Base-by-base conservation (phyloP, 2,329 filamentous ascomycete species). In the Colletotrichum neosansevieriae region DNA sequence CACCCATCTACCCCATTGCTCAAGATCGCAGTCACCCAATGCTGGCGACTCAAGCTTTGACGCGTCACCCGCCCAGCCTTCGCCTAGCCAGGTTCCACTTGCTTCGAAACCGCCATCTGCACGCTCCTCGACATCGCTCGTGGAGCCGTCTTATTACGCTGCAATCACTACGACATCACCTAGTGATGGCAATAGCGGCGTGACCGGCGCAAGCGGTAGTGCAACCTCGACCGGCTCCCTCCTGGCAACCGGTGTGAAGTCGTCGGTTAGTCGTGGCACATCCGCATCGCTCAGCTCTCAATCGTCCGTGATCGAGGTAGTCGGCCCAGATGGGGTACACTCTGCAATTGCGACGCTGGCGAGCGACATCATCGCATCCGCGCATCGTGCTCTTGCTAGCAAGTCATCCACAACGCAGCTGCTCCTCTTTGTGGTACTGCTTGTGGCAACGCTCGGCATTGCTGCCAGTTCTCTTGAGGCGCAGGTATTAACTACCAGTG, bases 381-480 rank as follows among this genome's bases (percentile, higher is more conserved):
- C 45, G 47, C 38, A 36, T 42, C 60, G 45, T 45, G 21, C 64
- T 24, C 45, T 19, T 38, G 19, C 51, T 17, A 10, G 32, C 13
- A 9, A 32, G 15, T 29, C n/a, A 29, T 54, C 45, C 53, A 53
- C 13, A 9, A 32, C 29, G 45, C 60, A 58, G 32, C 15, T 38
- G 13, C 51, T 67, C 6, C 10, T 53, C n/a, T 51, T n/a, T 19
- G 19, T 17, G n/a, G 45, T 17, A 40, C 38, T 68, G 12, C 24
- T 65, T 56, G 54, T 42, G 49, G 49, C 54, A 5, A 34, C 17
- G 10, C 29, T 58, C 15, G 40, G 40, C 24, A 36, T 44, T 13
- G 34, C 56, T 19, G 40, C 40, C n/a, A 21, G 29, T 34, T 53
- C 5, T 12, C 40, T 56, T 9, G 38, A 40, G 29, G 29, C 47